Percentiles rank a stretch among this genome's conserved stretches.
Evolutionary conservation across 352 stramenopile genomes (phyloP).

Genomic region (Elongisporangium anandrum): DNA sequence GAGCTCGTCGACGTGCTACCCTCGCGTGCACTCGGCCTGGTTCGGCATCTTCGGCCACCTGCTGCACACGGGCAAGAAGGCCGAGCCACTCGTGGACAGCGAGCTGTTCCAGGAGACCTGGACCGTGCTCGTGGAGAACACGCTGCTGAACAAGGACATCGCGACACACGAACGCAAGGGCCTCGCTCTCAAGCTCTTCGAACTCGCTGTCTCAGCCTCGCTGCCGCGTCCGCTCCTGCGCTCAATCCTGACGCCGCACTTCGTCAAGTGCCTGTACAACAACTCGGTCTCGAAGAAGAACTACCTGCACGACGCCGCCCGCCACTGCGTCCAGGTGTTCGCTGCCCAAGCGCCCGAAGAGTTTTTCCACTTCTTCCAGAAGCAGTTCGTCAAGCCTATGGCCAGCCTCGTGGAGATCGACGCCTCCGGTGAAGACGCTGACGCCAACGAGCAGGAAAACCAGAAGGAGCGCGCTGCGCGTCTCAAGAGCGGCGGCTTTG

Average conservation of each 20-base stretch:
- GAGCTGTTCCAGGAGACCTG: slow-evolving; percentile 77
- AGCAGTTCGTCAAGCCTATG: slow-evolving; percentile 63
- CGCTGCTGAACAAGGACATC: slow-evolving; percentile 35
- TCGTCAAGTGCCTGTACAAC: slow-evolving; percentile 82
- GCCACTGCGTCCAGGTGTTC: slow-evolving; percentile 65
- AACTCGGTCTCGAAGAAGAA: slow-evolving; percentile 79
- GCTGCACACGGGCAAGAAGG: slow-evolving; percentile 34
- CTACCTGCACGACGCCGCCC: slow-evolving; percentile 76
- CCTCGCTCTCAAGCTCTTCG: slow-evolving; percentile 80
- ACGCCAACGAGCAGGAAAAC: slow-evolving; percentile 28
- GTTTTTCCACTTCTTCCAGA: slow-evolving; percentile 71
- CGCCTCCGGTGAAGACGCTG: slow-evolving; percentile 22
- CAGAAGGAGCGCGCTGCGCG: slow-evolving; percentile 20
- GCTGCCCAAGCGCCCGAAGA: slow-evolving; percentile 37
- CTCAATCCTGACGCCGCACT: slow-evolving; percentile 63
- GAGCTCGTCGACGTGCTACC: slow-evolving; percentile 63
- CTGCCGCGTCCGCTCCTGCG: slow-evolving; percentile 46
- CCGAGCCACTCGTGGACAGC: slow-evolving; percentile 36
- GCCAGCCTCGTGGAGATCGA: slow-evolving; percentile 43
- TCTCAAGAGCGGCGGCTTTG: slow-evolving; percentile 44
- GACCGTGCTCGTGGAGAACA: slow-evolving; percentile 80
- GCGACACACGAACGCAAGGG: slow-evolving; percentile 77
- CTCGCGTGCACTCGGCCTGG: slow-evolving; percentile 77
- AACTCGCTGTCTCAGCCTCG: slow-evolving; percentile 44
- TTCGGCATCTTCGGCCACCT: slow-evolving; percentile 74